Percentiles rank a stretch among this genome's conserved stretches.
These are phyloP conservation scores for Septoria petroselini DNA, from an alignment of 2,329 filamentous ascomycete genomes.

Conservation along the genomic window DNA sequence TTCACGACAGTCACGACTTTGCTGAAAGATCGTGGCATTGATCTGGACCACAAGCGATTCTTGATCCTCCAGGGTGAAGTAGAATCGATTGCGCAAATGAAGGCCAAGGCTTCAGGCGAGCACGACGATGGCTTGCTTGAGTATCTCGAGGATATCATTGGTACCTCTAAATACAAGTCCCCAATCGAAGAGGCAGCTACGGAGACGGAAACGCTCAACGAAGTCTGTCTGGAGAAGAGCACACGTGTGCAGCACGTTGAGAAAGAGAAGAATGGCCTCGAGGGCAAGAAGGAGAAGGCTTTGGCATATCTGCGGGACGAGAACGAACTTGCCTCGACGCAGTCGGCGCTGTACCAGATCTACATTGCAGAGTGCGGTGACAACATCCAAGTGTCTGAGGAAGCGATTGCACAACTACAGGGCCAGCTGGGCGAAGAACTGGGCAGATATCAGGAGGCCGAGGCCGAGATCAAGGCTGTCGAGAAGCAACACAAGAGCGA, in stretches of 20 bases:
- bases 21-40: slow-evolving; percentile 81
- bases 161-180: slow-evolving; percentile 96
- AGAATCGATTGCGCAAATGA: slow-evolving; percentile 99
- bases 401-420: slow-evolving; percentile 88
- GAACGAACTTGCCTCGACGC: slow-evolving; percentile 85
- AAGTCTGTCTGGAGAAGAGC: slow-evolving; percentile 92
- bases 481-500: slow-evolving; percentile 80
- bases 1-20: slow-evolving; percentile 89
- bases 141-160: slow-evolving; percentile 97
- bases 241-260: slow-evolving; percentile 95
- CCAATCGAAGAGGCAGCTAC: slow-evolving; percentile 91
- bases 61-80: slow-evolving; percentile 96
- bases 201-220: slow-evolving; percentile 89
- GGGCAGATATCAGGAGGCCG: slow-evolving; percentile 84
- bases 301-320: slow-evolving; percentile 85
- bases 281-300: slow-evolving; percentile 96
- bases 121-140: slow-evolving; percentile 95
- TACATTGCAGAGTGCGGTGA: slow-evolving; percentile 85
- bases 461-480: slow-evolving; percentile 84
- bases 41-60: slow-evolving; percentile 97
- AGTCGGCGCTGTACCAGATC: slow-evolving; percentile 88
- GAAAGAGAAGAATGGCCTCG: slow-evolving; percentile 88
- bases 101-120: slow-evolving; percentile 89
- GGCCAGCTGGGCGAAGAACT: slow-evolving; percentile 80
- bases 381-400: slow-evolving; percentile 82